Evolutionary conservation across 805 yeast genomes (phyloP), one percentile per base, ranked within the genome.

Genomic region (Candida easanensis): DNA sequence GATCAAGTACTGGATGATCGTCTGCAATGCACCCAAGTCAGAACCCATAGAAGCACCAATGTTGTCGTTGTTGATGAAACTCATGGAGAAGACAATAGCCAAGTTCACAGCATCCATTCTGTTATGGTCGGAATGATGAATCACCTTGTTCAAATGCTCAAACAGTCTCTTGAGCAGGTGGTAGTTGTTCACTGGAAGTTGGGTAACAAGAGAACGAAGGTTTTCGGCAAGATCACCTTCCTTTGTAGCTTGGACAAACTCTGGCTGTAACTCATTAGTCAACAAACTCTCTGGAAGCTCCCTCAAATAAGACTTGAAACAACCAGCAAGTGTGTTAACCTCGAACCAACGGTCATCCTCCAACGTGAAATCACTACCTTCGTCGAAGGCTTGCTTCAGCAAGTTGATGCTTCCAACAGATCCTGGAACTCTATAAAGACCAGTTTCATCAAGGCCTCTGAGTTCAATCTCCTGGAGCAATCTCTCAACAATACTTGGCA

Each of bases 401-500:
- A 73, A 65, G 39, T 77, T 74, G 35, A 79, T 77, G 38, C 79
- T 74, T 7, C 80, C 81, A 30, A 77, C 69, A 8, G 84, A 78
- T 4, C 84, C 85, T 1, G 84, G 79, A 26, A 79, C 71, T 61
- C 98, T 79, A 62, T 91, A 91, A 13, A 91, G 70, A 15, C 98
- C 98, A 41, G 88, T 86, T 59, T 90, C 97, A 52, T 88, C 89
- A 22, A 91, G 61, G 0, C 98, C 97, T 41, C 90, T 77, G n/a
- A 71, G 65, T 62, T 91, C 98, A 50, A 91, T 85, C 52, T 84
- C 93, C 36, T 73, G 73, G 52, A 89, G 71, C 34, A 91, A 65
- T 44, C 74, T 73, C 27, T 74, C 79, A 44, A 90, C 79, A 33
- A 90, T 77, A 5, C 59, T 64, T 1, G 98, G 98, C 25, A 81